Evolutionary conservation across 2,329 filamentous ascomycete genomes (phyloP).

Genomic region (Rhinocladiella similis): DNA sequence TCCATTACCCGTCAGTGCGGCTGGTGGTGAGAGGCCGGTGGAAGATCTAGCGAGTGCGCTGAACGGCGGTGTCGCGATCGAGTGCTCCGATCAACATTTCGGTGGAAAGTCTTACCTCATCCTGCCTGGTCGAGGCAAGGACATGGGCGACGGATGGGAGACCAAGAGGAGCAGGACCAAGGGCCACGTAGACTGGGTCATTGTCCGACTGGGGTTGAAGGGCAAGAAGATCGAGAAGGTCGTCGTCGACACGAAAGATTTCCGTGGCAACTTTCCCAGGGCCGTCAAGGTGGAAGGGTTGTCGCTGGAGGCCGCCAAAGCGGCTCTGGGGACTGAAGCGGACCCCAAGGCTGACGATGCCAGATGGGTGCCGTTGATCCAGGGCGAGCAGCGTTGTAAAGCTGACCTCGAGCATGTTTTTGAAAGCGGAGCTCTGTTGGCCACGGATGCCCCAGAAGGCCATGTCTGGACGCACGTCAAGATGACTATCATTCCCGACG

Average conservation of each 20-base stretch:
- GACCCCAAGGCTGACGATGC: conserved; percentile 37
- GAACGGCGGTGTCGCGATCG: conserved; percentile 41
- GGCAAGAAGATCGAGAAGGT: conserved; percentile 38
- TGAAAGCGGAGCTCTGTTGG: conserved; percentile 37
- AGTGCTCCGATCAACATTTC: conserved; percentile 44
- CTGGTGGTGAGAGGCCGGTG: conserved; percentile 22
- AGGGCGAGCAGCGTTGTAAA: conserved; percentile 38
- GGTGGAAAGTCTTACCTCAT: conserved; percentile 42
- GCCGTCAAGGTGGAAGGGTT: conserved; percentile 42
- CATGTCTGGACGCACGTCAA: conserved; percentile 77
- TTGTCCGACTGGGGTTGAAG: conserved; percentile 41
- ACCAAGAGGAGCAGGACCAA: conserved; percentile 40
- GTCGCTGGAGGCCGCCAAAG: conserved; percentile 25
- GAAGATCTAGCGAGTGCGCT: conserved; percentile 45
- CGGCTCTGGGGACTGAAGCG: conserved; percentile 26
- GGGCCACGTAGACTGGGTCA: conserved; percentile 46
- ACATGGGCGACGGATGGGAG: conserved; percentile 49
- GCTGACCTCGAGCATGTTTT: conserved; percentile 45
- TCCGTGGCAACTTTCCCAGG: conserved; percentile 46
- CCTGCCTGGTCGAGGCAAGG: conserved; percentile 43
- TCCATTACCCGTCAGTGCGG: conserved; percentile 19
- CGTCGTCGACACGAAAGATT: conserved; percentile 47
- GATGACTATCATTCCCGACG: conserved; percentile 89
- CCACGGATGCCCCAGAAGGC: conserved; percentile 68
- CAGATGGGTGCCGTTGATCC: conserved; percentile 40